A percentile compares a stretch with the other conserved stretches of the same genome.
Evolutionary conservation across 257 asterid genomes (phyloP).

Genomic region (Echites panduratus): DNA sequence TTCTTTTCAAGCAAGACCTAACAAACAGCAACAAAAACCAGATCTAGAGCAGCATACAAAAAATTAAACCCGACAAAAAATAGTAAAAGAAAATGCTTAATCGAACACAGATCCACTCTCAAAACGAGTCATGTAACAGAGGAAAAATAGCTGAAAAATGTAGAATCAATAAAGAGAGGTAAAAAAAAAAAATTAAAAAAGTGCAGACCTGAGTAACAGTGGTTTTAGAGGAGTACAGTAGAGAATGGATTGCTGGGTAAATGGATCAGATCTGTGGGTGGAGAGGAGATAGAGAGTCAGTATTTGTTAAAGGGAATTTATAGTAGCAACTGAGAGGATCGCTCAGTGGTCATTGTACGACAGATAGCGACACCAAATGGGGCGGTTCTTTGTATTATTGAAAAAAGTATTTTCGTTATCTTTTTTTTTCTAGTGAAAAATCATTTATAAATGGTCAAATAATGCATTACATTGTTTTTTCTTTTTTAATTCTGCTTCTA

Average conservation of each 20-base stretch:
- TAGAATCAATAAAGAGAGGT: background rate
- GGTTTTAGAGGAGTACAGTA: background rate
- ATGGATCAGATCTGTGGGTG: slow-evolving; percentile 10
- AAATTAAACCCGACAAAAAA: background rate
- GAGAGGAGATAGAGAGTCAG: background rate
- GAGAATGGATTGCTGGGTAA: background rate
- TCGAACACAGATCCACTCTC: slow-evolving; percentile 12
- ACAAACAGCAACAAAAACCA: background rate
- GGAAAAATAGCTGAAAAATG: background rate
- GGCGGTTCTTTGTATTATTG: background rate
- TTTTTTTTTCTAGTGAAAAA: slow-evolving; percentile 6
- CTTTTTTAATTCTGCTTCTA: too few species aligned
- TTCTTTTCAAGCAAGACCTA: background rate
- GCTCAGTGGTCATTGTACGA: slow-evolving; percentile 1
- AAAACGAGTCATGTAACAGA: background rate
- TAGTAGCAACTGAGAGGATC: background rate
- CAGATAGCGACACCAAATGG: background rate
- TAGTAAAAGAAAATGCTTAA: background rate
- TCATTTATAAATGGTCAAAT: too few species aligned
- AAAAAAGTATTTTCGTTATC: slow-evolving; percentile 15
- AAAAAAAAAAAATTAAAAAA: background rate
- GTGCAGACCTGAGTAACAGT: background rate
- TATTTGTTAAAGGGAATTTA: slow-evolving; percentile 2
- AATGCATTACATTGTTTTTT: too few species aligned
- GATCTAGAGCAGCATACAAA: slow-evolving; percentile 9